Conservation (phyloP, 2,329 filamentous ascomycete genomes). For the Curvularia spicifera region DNA sequence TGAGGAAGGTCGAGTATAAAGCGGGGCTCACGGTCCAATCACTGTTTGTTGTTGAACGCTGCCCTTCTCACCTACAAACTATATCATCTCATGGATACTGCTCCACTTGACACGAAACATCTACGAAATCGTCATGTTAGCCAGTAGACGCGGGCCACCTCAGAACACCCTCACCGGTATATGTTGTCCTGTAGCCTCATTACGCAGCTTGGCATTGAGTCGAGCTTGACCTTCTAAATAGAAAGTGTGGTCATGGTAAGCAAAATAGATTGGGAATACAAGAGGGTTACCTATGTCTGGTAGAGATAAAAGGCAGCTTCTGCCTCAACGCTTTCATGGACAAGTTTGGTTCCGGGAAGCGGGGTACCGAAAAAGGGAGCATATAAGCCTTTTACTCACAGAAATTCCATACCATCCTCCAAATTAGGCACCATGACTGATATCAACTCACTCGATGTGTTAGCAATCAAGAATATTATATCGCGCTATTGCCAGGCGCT, state of each 20-base stretch:
- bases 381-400: conserved; percentile 8
- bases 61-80: background rate
- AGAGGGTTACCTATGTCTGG: background rate
- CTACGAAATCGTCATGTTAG: background rate
- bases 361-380: conserved; percentile 16
- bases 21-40: conserved; percentile 2
- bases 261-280: background rate
- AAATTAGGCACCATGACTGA: conserved; percentile 16
- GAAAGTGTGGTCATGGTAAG: background rate
- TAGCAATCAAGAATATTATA: conserved; percentile 53
- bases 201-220: background rate
- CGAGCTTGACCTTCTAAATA: background rate
- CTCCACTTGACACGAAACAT: background rate
- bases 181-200: background rate
- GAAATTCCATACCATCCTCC: background rate
- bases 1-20: background rate
- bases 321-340: background rate
- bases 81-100: background rate
- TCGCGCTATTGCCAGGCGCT: conserved; percentile 54
- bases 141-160: no score
- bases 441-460: conserved; percentile 33
- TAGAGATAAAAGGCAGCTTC: background rate
- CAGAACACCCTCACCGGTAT: background rate
- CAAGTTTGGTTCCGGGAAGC: conserved; percentile 8
- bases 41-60: background rate